Percentiles rank a stretch among this genome's conserved stretches.
Conservation (phyloP, 2,329 filamentous ascomycete species). For the Colletotrichum ledebouriae region DNA sequence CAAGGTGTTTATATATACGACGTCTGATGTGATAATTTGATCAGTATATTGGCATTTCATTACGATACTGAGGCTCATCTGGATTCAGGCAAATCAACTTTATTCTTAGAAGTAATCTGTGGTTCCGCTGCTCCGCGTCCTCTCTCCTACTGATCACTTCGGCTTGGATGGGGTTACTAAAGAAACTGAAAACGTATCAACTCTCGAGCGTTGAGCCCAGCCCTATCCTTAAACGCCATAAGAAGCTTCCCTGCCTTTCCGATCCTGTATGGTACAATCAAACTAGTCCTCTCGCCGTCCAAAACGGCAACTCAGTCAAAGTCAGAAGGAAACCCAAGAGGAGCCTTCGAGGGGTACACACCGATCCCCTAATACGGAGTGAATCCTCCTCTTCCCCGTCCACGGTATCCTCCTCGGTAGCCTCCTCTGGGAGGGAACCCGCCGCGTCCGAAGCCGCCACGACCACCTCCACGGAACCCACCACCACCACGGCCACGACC, state of each 20-base stretch:
- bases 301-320: not conserved
- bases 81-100: too few species aligned
- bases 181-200: constrained; percentile 29
- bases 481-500: constrained; percentile 73
- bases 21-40: too few species aligned
- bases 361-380: constrained; percentile 69
- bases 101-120: too few species aligned
- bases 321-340: not conserved
- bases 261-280: constrained; percentile 42
- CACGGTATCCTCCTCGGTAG: constrained; percentile 77
- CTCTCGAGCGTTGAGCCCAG: constrained; percentile 27
- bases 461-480: constrained; percentile 64
- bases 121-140: too few species aligned
- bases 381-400: constrained; percentile 74
- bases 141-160: not conserved
- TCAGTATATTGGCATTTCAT: too few species aligned
- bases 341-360: constrained; percentile 9
- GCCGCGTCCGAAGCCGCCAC: constrained; percentile 68
- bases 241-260: constrained; percentile 33
- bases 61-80: too few species aligned
- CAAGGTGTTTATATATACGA: not conserved
- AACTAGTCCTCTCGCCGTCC: constrained; percentile 26
- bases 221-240: constrained; percentile 40
- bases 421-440: constrained; percentile 63
- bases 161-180: not conserved